These are phyloP conservation scores for Bonia amplexicaulis DNA, from an alignment of 176 grass and related monocot genomes.

Conservation along the genomic window DNA sequence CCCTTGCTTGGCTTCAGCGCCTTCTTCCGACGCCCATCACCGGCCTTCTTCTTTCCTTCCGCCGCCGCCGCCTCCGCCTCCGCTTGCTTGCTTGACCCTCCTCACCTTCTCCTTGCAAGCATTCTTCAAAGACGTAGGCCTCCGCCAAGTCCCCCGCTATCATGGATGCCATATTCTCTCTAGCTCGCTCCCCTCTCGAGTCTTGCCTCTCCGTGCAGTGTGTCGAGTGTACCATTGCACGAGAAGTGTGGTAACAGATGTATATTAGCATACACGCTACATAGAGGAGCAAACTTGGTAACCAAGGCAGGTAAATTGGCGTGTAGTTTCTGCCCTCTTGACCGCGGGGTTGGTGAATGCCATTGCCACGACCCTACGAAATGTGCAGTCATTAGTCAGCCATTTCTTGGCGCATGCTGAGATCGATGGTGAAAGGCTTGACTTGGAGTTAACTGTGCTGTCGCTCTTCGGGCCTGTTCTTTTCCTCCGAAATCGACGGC, in stretches of 20 bases:
- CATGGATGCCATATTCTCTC: conserved; percentile 30
- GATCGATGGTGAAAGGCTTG: background rate
- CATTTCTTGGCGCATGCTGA: background rate
- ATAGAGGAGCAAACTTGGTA: conserved; percentile 6
- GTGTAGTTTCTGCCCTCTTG: too few relatives aligned
- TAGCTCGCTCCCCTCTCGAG: background rate
- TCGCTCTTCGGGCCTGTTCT: too few relatives aligned
- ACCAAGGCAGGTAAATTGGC: background rate
- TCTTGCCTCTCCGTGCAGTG: background rate
- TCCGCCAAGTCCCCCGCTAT: conserved; percentile 15
- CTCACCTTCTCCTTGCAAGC: conserved; percentile 19
- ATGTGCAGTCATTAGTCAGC: background rate
- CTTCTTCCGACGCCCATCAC: background rate
- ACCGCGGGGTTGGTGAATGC: too few relatives aligned
- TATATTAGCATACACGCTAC: too few relatives aligned
- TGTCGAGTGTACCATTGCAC: too few relatives aligned
- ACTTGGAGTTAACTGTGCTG: too few relatives aligned
- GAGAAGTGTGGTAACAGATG: background rate
- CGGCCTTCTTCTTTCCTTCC: background rate
- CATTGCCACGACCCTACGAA: background rate
- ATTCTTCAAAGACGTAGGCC: too few relatives aligned
- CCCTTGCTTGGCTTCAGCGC: background rate
- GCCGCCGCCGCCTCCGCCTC: background rate
- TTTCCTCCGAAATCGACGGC: too few relatives aligned
- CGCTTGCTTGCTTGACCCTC: background rate